Conservation (phyloP, 495 filamentous ascomycete species). For the Daldinia caldariorum region DNA sequence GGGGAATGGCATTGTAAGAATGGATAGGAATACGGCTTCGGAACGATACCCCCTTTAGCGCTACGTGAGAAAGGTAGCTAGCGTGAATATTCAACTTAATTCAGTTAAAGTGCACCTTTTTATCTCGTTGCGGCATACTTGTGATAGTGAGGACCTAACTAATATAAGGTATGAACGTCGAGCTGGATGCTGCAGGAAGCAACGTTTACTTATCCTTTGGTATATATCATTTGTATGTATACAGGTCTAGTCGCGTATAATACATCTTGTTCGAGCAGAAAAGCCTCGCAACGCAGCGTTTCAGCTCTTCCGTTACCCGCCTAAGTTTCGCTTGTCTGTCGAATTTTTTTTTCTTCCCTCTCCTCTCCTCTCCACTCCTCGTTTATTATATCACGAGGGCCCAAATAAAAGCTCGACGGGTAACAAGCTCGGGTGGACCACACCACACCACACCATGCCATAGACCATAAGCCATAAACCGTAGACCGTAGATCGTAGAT, state of each 20-base stretch:
- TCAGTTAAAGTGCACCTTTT: not conserved
- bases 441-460: no score
- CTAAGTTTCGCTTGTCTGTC: not conserved
- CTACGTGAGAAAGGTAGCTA: conserved; percentile 2
- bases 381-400: not conserved
- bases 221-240: conserved; percentile 26
- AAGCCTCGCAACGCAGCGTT: not conserved
- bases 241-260: conserved; percentile 25
- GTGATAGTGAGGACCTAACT: not conserved
- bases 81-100: conserved; percentile 5
- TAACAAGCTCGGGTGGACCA: not conserved
- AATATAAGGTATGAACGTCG: not conserved
- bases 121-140: not conserved
- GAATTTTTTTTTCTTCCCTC: not conserved
- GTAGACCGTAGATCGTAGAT: conserved; percentile 20
- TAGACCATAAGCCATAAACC: not conserved
- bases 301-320: not conserved
- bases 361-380: no score
- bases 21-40: conserved; percentile 2
- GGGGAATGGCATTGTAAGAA: conserved; percentile 2
- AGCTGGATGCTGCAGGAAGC: not conserved
- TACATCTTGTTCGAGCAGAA: conserved; percentile 14
- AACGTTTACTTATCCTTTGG: not conserved
- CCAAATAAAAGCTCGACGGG: not conserved
- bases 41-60: conserved; percentile 27